Conservation (phyloP, 257 asterid genomes). For the Solanum pimpinellifolium region DNA sequence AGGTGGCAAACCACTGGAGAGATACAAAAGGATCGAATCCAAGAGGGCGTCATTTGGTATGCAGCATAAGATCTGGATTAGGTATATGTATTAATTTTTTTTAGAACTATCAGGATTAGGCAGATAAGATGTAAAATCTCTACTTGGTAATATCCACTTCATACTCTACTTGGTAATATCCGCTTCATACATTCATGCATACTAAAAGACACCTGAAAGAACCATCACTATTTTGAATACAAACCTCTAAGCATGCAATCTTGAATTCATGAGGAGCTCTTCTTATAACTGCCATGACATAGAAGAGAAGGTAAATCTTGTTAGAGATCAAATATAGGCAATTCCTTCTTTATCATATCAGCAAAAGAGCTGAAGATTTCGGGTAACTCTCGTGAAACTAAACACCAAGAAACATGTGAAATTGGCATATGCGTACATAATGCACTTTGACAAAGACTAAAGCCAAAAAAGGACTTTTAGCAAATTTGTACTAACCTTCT, state of each 20-base stretch:
- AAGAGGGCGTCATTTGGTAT: neutral
- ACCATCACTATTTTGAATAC: neutral
- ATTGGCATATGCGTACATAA: neutral
- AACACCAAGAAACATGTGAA: neutral
- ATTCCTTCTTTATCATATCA: neutral
- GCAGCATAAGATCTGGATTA: neutral
- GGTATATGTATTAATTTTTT: too few species aligned
- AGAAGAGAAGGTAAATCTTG: neutral
- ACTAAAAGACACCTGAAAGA: neutral
- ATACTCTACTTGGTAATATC: neutral
- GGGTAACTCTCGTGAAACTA: neutral
- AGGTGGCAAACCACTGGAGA: neutral
- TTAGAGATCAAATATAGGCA: slow-evolving; percentile 1
- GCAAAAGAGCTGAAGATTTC: neutral
- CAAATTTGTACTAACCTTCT: slow-evolving; percentile 46
- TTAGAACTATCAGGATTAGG: neutral
- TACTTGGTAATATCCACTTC: neutral
- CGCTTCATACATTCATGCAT: neutral
- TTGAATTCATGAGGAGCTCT: slow-evolving; percentile 99
- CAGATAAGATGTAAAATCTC: neutral
- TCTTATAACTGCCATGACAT: slow-evolving; percentile 62
- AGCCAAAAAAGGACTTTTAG: neutral
- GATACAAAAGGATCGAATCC: neutral
- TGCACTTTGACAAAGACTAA: neutral
- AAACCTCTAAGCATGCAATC: slow-evolving; percentile 98